A percentile compares a stretch with the other conserved stretches of the same genome.
Evolutionary conservation across 805 yeast species (phyloP).

Genomic region (Candida maltosa): DNA sequence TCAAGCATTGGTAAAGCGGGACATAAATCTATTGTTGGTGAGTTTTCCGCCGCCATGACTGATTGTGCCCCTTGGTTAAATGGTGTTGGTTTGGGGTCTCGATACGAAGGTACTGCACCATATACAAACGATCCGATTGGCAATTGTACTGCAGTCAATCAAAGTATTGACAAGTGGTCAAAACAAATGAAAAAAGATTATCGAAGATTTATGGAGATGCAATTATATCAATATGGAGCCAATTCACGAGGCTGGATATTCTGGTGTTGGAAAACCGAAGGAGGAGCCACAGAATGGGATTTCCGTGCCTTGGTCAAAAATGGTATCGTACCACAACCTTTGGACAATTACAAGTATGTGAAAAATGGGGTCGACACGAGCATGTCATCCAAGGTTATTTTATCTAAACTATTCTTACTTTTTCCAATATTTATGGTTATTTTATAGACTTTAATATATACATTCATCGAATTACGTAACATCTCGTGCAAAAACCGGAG

Average conservation of each 20-base stretch:
- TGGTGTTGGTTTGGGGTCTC: constrained; percentile 65
- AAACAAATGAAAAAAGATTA: constrained; percentile 38
- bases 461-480: too few species aligned
- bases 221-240: constrained; percentile 48
- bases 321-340: constrained; percentile 62
- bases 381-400: background rate
- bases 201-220: constrained; percentile 58
- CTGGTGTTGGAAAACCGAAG: constrained; percentile 71
- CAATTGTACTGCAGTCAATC: constrained; percentile 38
- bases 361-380: constrained; percentile 28
- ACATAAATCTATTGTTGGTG: constrained; percentile 59
- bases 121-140: constrained; percentile 32
- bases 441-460: too few species aligned
- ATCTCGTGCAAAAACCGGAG: too few species aligned
- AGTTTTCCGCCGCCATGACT: constrained; percentile 69
- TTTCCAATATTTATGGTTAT: too few species aligned
- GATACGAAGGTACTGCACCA: constrained; percentile 49
- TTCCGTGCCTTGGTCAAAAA: constrained; percentile 45
- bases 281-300: constrained; percentile 64
- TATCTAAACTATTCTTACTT: too few species aligned
- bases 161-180: constrained; percentile 39
- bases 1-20: constrained; percentile 30
- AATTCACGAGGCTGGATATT: constrained; percentile 58
- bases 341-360: constrained; percentile 33
- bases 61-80: constrained; percentile 71